phyloP scores from a whole-genome alignment of 768 basidiomycete genomes.

The Boletales sp. region DNA sequence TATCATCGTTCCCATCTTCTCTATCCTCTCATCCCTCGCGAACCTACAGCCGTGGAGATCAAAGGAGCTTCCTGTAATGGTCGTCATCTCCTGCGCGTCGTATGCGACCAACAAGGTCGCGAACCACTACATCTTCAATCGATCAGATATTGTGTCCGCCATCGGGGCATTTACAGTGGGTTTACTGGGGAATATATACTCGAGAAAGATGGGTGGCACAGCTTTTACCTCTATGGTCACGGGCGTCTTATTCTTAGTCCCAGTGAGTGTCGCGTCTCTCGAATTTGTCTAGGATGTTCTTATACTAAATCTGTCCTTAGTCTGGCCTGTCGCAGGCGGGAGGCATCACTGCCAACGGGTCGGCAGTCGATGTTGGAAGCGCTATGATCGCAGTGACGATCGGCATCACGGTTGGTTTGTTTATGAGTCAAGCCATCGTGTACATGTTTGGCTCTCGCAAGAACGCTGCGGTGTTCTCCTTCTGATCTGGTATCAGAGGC shows the following conservation, averaged over 20 bases:
- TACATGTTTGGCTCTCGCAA: constrained; percentile 85
- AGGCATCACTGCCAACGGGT: constrained; percentile 77
- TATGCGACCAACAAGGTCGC: constrained; percentile 80
- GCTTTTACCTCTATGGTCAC: constrained; percentile 92
- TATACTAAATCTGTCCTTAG: constrained; percentile 32
- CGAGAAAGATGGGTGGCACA: constrained; percentile 77
- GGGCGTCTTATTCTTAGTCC: constrained; percentile 82
- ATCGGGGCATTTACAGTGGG: constrained; percentile 85
- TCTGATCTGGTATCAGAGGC: constrained; percentile 36
- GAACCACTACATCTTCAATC: constrained; percentile 81
- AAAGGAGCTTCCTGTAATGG: constrained; percentile 77
- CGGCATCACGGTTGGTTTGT: constrained; percentile 85
- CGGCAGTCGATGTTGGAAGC: constrained; percentile 79
- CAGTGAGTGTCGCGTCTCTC: constrained; percentile 47
- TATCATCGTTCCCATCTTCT: constrained; percentile 73
- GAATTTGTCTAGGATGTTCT: not conserved
- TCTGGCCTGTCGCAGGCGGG: constrained; percentile 85
- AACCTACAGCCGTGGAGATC: constrained; percentile 76
- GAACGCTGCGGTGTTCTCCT: constrained; percentile 82
- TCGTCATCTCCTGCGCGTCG: constrained; percentile 74
- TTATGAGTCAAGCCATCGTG: constrained; percentile 83
- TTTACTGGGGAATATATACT: constrained; percentile 75
- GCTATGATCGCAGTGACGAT: constrained; percentile 90
- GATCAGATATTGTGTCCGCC: constrained; percentile 79
- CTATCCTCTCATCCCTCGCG: constrained; percentile 64